Percentiles rank a stretch among this genome's conserved stretches.
Evolutionary conservation across 2,329 filamentous ascomycete species (phyloP).

Genomic region (Paramyrothecium roridum): DNA sequence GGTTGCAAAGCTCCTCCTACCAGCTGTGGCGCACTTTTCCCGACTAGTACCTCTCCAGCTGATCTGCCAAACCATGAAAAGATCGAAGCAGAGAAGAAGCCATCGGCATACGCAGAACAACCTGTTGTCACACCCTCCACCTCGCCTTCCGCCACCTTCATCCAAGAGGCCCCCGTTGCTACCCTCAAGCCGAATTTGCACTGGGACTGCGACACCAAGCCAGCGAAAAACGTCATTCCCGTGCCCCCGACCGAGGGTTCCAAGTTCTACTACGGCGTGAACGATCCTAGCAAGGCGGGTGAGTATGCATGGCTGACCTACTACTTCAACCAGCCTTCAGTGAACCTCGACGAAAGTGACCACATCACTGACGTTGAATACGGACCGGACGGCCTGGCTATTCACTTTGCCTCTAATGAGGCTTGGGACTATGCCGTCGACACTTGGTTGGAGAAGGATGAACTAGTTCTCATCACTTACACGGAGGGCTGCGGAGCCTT

Average conservation of each 20-base stretch:
- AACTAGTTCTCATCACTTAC: constrained; percentile 21
- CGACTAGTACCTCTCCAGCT: not conserved
- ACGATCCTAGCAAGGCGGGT: constrained; percentile 7
- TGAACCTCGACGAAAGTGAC: constrained; percentile 24
- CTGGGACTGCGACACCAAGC: constrained; percentile 18
- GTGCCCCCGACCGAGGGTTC: constrained; percentile 13
- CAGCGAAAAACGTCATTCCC: constrained; percentile 17
- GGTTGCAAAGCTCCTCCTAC: not conserved
- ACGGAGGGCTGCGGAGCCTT: constrained; percentile 20
- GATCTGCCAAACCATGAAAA: not conserved
- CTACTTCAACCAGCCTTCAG: constrained; percentile 20
- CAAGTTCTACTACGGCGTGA: constrained; percentile 18
- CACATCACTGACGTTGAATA: constrained; percentile 11
- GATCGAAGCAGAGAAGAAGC: not conserved
- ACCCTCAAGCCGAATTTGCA: constrained; percentile 10
- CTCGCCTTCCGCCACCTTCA: not conserved
- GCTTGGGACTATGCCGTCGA: constrained; percentile 15
- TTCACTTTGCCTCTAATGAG: constrained; percentile 14
- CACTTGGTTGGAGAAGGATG: constrained; percentile 14
- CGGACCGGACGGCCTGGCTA: constrained; percentile 4
- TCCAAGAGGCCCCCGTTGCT: not conserved
- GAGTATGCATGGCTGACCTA: constrained; percentile 22
- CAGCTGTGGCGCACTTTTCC: not conserved
- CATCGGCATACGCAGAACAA: no score
- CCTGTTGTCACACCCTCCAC: not conserved